These are phyloP conservation scores for Cordyceps militaris DNA, from an alignment of 2,329 filamentous ascomycete species.

Conservation along the genomic window DNA sequence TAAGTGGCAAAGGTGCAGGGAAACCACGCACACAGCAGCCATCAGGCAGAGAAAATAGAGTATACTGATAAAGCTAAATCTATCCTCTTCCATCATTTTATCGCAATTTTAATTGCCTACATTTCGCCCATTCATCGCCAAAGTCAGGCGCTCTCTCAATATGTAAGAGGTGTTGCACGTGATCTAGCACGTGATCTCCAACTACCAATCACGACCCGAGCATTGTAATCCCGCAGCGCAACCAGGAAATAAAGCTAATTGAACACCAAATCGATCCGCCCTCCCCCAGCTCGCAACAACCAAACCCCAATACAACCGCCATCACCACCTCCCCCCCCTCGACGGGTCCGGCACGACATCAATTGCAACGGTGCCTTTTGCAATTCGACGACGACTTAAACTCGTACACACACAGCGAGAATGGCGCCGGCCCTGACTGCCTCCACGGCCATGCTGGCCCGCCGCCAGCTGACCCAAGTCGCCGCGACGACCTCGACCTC, in stretches of 20 bases:
- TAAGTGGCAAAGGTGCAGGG: no score
- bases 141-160: background rate
- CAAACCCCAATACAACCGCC: background rate
- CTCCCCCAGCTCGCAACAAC: conserved; percentile 11
- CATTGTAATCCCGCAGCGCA: conserved; percentile 35
- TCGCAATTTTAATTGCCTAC: background rate
- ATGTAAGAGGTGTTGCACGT: conserved; percentile 20
- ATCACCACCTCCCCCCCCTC: background rate
- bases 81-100: background rate
- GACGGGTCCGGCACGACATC: conserved; percentile 8
- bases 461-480: conserved; percentile 27
- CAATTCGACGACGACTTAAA: conserved; percentile 4
- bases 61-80: no score
- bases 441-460: conserved; percentile 28
- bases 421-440: conserved; percentile 29
- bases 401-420: background rate
- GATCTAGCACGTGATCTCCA: conserved; percentile 19
- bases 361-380: conserved; percentile 6
- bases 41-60: no score
- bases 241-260: conserved; percentile 15
- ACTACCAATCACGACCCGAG: conserved; percentile 29
- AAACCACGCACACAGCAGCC: no score
- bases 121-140: background rate
- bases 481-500: conserved; percentile 13
- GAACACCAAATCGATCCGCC: conserved; percentile 11